Base-by-base conservation (phyloP, 495 filamentous ascomycete genomes). In the Aspergillus kassunensis region DNA sequence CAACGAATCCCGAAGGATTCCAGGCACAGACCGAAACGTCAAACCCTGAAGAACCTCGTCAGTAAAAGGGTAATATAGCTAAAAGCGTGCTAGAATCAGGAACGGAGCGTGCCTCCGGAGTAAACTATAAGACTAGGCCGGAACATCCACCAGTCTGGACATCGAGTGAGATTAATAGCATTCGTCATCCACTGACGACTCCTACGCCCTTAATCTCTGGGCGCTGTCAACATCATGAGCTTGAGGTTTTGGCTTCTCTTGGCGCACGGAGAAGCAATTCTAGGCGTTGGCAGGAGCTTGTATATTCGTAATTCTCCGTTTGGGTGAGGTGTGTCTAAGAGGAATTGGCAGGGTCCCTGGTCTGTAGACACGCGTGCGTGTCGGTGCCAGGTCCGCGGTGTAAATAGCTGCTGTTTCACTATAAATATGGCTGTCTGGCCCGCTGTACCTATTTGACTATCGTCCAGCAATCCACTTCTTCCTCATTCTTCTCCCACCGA, bases 121-220 rank as follows among this genome's bases (percentile, higher is more conserved):
- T n/a, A n/a, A n/a, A n/a, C n/a, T n/a, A n/a, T n/a, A 27, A 27
- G 24, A 27, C 24, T 9, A 9, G 21, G 36, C 16, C 3, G 12
- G 36, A 40, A 27, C 9, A 4, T 40, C 36, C 36, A 19, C 18
- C 7, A 13, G 16, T 18, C 36, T 40, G 15, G 16, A 40, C 16
- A 27, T 19, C 18, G 18, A 24, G 37, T 41, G 7, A 41, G 21
- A 41, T n/a, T 16, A 6, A 31, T 2, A 18, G 41, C n/a, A 44
- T 30, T 44, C 41, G 41, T 44, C 41, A 44, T 30, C 41, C 9
- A 30, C 23, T 44, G 41, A 44, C 41, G 41, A 30, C 24, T 44
- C 24, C 41, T 15, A 4, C 11, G 10, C 24, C 21, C 40, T 25
- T 43, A 43, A 43, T 18, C 12, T 1, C 41, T 44, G 13, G 41